Percentiles rank a stretch among this genome's conserved stretches.
Conservation (phyloP, 192 early-diverging fungal genomes). For the Podila epicladia region DNA sequence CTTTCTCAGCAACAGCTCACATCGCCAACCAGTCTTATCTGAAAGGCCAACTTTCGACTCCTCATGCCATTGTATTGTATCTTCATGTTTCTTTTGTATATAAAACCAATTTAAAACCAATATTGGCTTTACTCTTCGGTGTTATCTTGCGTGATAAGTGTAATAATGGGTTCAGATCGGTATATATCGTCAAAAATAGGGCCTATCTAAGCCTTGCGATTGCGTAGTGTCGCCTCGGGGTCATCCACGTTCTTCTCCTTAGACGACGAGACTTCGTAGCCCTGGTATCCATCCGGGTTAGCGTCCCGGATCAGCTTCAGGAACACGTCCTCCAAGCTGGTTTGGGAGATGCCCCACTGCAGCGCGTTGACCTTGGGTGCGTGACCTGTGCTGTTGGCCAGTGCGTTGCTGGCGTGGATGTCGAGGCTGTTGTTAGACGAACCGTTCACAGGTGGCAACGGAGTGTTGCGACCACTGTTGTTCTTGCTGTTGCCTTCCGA, state of each 20-base stretch:
- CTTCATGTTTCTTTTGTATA: too few relatives aligned
- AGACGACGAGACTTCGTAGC: constrained; percentile 34
- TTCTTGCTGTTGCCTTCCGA: constrained; percentile 2
- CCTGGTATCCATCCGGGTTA: constrained; percentile 54
- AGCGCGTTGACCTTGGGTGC: constrained; percentile 42
- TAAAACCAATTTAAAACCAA: too few relatives aligned
- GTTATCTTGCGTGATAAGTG: too few relatives aligned
- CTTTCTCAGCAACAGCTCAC: too few relatives aligned
- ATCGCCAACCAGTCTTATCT: too few relatives aligned
- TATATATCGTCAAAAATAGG: too few relatives aligned
- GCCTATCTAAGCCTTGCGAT: not conserved
- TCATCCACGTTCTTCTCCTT: constrained; percentile 26
- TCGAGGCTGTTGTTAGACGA: not conserved
- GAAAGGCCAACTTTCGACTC: too few relatives aligned
- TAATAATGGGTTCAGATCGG: too few relatives aligned
- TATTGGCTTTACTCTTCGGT: too few relatives aligned
- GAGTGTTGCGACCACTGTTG: constrained; percentile 39
- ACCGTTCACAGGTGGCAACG: not conserved
- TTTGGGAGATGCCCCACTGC: constrained; percentile 73
- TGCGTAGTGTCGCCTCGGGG: constrained; percentile 17
- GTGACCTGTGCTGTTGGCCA: not conserved
- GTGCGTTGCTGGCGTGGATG: constrained; percentile 2
- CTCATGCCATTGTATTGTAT: too few relatives aligned
- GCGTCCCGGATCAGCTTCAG: constrained; percentile 61
- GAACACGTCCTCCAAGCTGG: constrained; percentile 79